Evolutionary conservation across 1,139 yeast genomes (phyloP).

Genomic region (Yamadazyma trypodendri): DNA sequence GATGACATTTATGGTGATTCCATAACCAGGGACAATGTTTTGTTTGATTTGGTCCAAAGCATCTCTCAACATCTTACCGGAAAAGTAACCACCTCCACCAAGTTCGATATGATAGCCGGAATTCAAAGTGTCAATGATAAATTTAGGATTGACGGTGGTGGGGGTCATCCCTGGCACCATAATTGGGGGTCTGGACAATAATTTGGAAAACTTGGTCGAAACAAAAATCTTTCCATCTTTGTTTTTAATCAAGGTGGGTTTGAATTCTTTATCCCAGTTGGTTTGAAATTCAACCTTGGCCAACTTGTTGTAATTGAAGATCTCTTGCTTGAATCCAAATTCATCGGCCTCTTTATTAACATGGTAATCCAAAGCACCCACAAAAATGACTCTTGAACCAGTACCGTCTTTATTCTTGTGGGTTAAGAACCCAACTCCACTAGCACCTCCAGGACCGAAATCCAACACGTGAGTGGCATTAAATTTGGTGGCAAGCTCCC

Average conservation of each 20-base stretch:
- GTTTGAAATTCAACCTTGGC: slow-evolving; percentile 75
- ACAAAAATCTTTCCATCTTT: slow-evolving; percentile 73
- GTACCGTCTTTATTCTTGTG: slow-evolving; percentile 99
- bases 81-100: slow-evolving; percentile 98
- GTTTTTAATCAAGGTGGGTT: slow-evolving; percentile 81
- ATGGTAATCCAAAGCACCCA: slow-evolving; percentile 73
- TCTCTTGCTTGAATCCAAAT: slow-evolving; percentile 92
- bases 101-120: slow-evolving; percentile 97
- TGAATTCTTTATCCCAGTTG: slow-evolving; percentile 87
- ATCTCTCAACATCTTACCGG: slow-evolving; percentile 62
- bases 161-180: slow-evolving; percentile 99
- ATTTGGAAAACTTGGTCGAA: slow-evolving; percentile 89
- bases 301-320: slow-evolving; percentile 65
- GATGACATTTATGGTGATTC: slow-evolving; percentile 86
- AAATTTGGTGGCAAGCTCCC: slow-evolving; percentile 89
- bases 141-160: slow-evolving; percentile 90
- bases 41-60: slow-evolving; percentile 74
- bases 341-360: slow-evolving; percentile 63
- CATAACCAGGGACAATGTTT: slow-evolving; percentile 76
- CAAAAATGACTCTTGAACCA: slow-evolving; percentile 90
- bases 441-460: slow-evolving; percentile 98
- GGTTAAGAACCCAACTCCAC: slow-evolving; percentile 94
- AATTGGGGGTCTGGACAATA: slow-evolving; percentile 92
- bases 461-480: slow-evolving; percentile 85
- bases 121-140: slow-evolving; percentile 88